Conservation (phyloP, 208 protist species). For the Leptomonas pyrrhocoris region DNA sequence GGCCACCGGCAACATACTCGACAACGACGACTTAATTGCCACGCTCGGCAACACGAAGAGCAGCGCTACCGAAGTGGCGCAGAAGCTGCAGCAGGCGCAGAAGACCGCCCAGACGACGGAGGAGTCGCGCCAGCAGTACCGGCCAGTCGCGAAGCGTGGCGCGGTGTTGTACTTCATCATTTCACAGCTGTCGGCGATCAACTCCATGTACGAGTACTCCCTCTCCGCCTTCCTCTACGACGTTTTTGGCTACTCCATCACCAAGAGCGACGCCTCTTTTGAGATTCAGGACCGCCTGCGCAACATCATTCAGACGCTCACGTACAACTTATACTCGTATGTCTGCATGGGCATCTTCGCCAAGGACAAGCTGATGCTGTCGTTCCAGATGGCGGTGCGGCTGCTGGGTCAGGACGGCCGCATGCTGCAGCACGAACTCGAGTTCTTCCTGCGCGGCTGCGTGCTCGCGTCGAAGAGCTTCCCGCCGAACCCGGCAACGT, state of each 20-base stretch:
- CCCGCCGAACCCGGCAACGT: constrained; percentile 83
- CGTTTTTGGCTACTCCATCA: constrained; percentile 97
- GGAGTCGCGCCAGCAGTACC: constrained; percentile 95
- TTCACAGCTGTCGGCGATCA: constrained; percentile 94
- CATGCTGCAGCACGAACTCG: constrained; percentile 90
- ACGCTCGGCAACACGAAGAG: constrained; percentile 98
- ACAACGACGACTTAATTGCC: constrained; percentile 98
- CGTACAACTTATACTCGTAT: constrained; percentile 98
- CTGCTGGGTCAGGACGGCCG: constrained; percentile 92
- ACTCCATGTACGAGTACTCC: constrained; percentile 99
- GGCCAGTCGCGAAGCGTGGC: constrained; percentile 96
- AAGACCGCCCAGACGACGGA: constrained; percentile 96
- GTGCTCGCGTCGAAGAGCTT: constrained; percentile 93
- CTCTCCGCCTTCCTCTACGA: constrained; percentile 96
- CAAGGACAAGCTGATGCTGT: constrained; percentile 98
- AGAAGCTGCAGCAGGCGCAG: constrained; percentile 95
- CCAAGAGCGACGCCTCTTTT: constrained; percentile 91
- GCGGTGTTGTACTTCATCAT: constrained; percentile 99
- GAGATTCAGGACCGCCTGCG: constrained; percentile 93
- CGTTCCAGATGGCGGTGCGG: constrained; percentile 97
- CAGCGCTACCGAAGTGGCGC: constrained; percentile 95
- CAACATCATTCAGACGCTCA: constrained; percentile 98
- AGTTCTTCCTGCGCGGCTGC: constrained; percentile 99
- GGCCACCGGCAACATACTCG: constrained; percentile 97
- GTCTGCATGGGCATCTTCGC: constrained; percentile 99